Evolutionary conservation across 208 protist species (phyloP), one percentile per base, ranked within the genome.

Genomic region (Wallacemonas collosoma): DNA sequence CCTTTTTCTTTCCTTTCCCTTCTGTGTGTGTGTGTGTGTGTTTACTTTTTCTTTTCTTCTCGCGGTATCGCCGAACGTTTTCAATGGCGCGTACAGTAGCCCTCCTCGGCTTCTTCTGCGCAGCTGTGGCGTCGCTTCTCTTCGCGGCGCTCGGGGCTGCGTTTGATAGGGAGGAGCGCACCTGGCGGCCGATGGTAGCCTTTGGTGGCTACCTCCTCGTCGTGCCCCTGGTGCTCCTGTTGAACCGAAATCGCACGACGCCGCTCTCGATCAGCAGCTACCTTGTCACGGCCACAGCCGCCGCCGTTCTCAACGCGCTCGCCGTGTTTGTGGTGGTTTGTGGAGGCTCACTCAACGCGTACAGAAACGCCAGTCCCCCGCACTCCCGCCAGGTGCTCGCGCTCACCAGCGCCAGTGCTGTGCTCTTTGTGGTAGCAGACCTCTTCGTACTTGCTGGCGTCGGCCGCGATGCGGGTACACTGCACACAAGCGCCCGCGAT

Each of bases 11-110:
- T 12, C 0, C 45, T 50, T 12, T 50, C 12, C 45, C 45, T 6
- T 64, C 14, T 64, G 58, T 64, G 58, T 47, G 58, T 64, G 67
- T 72, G 39, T 66, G 43, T 62, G 35, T 38, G n/a, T 47, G 0
- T 64, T 6, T 64, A 5, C 6, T 36, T 64, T 36, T 38, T 26
- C 26, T 26, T 26, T 0, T 26, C 26, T 26, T 26, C 26, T 26
- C 26, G 26, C 26, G 26, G 26, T 26, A 26, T 26, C 26, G 9
- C 0, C 9, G 55, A 9, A 7, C 8, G 55, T 60, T 0, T 12
- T 38, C 60, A 44, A 65, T 65, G 60, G 38, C 60, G 40, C 8
- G 26, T n/a, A 50, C 60, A 35, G 3, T 48, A 26, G 4, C 15
- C 0, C 40, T 65, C 43, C 15, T 65, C 5, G 60, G n/a, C 11